Evolutionary conservation across 768 basidiomycete species (phyloP).

Genomic region (Trametes elegans): DNA sequence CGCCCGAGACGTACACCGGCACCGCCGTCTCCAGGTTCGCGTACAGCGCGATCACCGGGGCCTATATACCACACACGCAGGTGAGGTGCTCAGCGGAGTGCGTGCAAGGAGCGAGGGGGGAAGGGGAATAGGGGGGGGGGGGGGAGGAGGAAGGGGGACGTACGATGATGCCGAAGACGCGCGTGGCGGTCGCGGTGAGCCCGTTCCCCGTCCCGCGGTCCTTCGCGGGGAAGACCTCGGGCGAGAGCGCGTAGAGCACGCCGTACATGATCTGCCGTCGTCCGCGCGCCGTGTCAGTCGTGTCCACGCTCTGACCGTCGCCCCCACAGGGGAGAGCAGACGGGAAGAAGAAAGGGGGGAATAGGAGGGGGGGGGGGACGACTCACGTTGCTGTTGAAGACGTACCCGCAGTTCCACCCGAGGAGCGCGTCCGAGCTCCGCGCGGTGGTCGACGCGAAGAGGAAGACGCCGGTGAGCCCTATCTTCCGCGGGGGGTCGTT

Average conservation of each 20-base stretch:
- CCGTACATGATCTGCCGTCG: conserved; percentile 67
- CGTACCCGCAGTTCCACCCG: conserved; percentile 71
- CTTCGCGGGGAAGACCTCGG: conserved; percentile 70
- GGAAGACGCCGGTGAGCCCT: conserved; percentile 73
- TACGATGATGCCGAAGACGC: conserved; percentile 71
- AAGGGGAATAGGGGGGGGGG: neutral
- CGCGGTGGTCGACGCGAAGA: conserved; percentile 75
- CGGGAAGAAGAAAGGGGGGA: no score
- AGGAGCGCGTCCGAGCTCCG: conserved; percentile 64
- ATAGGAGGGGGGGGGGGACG: no score
- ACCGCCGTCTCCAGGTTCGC: conserved; percentile 61
- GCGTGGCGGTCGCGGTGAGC: conserved; percentile 54
- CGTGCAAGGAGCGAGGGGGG: neutral
- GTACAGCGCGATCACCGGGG: conserved; percentile 70
- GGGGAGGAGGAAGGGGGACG: conserved; percentile 23
- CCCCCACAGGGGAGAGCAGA: no score
- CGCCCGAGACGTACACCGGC: conserved; percentile 72
- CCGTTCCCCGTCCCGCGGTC: conserved; percentile 74
- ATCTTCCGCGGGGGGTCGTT: conserved; percentile 45
- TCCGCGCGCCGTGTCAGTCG: neutral
- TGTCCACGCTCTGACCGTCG: conserved; percentile 5
- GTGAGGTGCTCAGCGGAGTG: neutral
- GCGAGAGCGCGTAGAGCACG: conserved; percentile 66
- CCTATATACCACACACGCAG: no score
- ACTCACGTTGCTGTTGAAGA: conserved; percentile 31